Base-by-base conservation (phyloP, 2,329 filamentous ascomycete genomes). In the Thermomyces lanuginosus region DNA sequence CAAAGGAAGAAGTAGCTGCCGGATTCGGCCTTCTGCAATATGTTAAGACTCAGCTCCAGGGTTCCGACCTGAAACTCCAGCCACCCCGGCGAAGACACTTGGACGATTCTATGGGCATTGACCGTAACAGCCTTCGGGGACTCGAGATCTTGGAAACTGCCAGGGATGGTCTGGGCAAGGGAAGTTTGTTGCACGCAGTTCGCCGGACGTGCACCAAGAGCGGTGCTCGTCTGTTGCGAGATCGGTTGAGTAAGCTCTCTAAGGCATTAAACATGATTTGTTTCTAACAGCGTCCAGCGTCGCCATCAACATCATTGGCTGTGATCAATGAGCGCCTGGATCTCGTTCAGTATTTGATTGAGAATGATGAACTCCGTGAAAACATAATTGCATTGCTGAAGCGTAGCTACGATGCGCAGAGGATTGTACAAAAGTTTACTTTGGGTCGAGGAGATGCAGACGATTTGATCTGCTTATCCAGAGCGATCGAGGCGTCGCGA, bases 341-440 rank as follows among this genome's bases (percentile, higher is more conserved):
- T 41, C 63, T 95, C 1, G 83, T 93, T 3, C 67, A 76, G 11
- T 65, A 71, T 22, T 78, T 95, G 47, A 60, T 86, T 4, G 55
- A 66, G 1, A 59, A 77, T 32, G 60, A 66, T 11, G 57, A 72
- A 21, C 61, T 93, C 4, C 70, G 78, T 21, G 78, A 92, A 38
- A 63, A 69, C 22, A 56, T 91, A 13, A 58, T 72, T 1, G 48
- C 68, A 9, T 60, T 91, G 2, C 61, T 98, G 2, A 69, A 72
- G 35, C 66, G 71, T 13, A 86, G 75, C 27, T 75, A 82, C 40
- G 89, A 98, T 53, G 82, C 81, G 2, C 76, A 91, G 43, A 77
- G 89, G 1, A 62, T 98, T 3, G 73, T 92, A 2, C 89, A 95
- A 44, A 93, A 89, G 46, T 95, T 98, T 49, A 79, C 86, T 1